Evolutionary conservation across 345 rosid species (phyloP).

Genomic region (Gossypioides kirkii): DNA sequence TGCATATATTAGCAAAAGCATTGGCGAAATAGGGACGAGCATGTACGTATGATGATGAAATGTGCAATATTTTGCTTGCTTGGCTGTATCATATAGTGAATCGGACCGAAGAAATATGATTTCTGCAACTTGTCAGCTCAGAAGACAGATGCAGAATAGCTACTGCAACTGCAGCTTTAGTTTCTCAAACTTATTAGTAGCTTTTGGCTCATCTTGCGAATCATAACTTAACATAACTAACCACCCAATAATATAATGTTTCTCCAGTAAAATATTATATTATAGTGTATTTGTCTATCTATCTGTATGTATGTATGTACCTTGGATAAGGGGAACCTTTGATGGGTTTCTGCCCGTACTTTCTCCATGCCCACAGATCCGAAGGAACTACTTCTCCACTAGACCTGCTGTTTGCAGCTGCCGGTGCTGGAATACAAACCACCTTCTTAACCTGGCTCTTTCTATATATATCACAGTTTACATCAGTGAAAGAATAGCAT

Average conservation of each 20-base stretch:
- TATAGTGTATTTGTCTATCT: too few species aligned
- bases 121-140: background rate
- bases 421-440: conserved; percentile 80
- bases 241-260: background rate
- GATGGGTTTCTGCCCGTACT: conserved; percentile 92
- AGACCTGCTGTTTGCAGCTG: conserved; percentile 70
- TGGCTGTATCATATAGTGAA: background rate
- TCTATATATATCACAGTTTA: conserved; percentile 29
- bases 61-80: background rate
- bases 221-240: background rate
- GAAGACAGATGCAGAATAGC: background rate
- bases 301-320: conserved; percentile 19
- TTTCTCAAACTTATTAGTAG: background rate
- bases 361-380: conserved; percentile 99
- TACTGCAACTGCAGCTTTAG: background rate
- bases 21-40: background rate
- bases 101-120: background rate
- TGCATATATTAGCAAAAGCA: background rate
- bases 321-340: conserved; percentile 97
- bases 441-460: conserved; percentile 80
- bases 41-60: background rate
- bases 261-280: background rate
- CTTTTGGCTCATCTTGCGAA: background rate
- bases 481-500: background rate
- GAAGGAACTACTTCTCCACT: conserved; percentile 85